Evolutionary conservation across 441 rosid genomes (phyloP).

Genomic region (Sinapis alba): DNA sequence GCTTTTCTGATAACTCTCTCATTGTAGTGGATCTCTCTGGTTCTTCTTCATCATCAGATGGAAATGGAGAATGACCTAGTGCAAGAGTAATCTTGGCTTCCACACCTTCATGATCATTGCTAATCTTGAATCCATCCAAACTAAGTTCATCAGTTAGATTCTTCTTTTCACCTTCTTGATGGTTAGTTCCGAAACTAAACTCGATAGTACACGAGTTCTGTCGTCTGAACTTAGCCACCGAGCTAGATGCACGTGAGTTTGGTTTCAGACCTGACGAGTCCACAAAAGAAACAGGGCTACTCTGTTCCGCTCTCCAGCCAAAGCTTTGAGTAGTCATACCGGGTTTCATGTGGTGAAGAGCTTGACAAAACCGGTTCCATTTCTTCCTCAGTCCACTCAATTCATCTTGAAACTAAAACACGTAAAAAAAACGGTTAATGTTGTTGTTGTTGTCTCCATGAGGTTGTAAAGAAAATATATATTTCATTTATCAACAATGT

Average conservation of each 20-base stretch:
- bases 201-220: slow-evolving; percentile 76
- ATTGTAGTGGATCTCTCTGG: slow-evolving; percentile 13
- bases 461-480: not conserved
- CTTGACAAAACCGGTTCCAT: slow-evolving; percentile 73
- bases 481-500: not conserved
- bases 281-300: slow-evolving; percentile 44
- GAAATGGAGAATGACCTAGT: slow-evolving; percentile 57
- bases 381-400: slow-evolving; percentile 56
- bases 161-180: slow-evolving; percentile 38
- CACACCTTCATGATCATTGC: slow-evolving; percentile 46
- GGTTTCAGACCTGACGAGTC: slow-evolving; percentile 49
- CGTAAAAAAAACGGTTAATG: slow-evolving; percentile 10
- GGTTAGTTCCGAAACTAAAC: slow-evolving; percentile 51
- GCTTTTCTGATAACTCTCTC: slow-evolving; percentile 42
- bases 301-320: slow-evolving; percentile 60
- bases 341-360: slow-evolving; percentile 56
- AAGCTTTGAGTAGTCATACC: slow-evolving; percentile 44
- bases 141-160: slow-evolving; percentile 48
- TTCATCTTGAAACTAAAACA: slow-evolving; percentile 53
- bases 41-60: slow-evolving; percentile 43
- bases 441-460: too few species aligned
- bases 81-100: slow-evolving; percentile 78
- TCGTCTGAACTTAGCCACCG: slow-evolving; percentile 69
- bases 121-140: slow-evolving; percentile 63
- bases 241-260: slow-evolving; percentile 36